Evolutionary conservation across 306 rosid genomes (phyloP), one percentile per base, ranked within the genome.

Genomic region (Betula pendula): DNA sequence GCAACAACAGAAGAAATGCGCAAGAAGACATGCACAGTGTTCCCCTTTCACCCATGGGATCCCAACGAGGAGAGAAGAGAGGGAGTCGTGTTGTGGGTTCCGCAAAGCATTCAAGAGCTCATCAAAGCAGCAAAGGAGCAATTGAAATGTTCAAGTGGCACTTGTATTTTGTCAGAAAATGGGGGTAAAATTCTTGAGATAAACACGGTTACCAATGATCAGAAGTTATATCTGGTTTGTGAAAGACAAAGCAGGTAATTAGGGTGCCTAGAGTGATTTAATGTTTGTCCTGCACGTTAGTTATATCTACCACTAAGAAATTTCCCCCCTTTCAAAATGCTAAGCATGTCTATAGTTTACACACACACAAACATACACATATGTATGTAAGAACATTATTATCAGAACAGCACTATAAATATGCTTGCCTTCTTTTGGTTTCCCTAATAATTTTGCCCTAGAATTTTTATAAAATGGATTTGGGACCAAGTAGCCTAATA

Each of bases 1-100:
- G 73, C 73, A 67, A 50, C 75, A 59, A 68, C 53, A 76, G 72
- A 74, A 56, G 73, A 51, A 68, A 60, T 69, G 35, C 68, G 74
- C 11, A 76, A 24, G 71, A 82, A 73, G 84, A 85, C 76, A 72
- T 85, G 88, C 68, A 79, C 51, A 4, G 75, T 85, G 27, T 85
- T 79, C 72, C 86, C 86, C 43, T 78, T 81, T 76, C 88, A 81
- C 70, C 88, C 86, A 44, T 76, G 77, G 88, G 84, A 81, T 60
- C 68, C 55, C 8, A 75, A 44, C 44, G 72, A n/a, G 53, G 68
- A 70, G 20, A 79, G 72, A 76, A 76, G 52, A 52, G 80, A 79
- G 47, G 86, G 86, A 69, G 69, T 82, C 19, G 75, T 81, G 60
- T 8, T 85, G 33, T 81, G 85, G 85, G 80, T 85, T 72, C 84